Evolutionary conservation across 257 asterid species (phyloP).

Genomic region (Misopates orontium): DNA sequence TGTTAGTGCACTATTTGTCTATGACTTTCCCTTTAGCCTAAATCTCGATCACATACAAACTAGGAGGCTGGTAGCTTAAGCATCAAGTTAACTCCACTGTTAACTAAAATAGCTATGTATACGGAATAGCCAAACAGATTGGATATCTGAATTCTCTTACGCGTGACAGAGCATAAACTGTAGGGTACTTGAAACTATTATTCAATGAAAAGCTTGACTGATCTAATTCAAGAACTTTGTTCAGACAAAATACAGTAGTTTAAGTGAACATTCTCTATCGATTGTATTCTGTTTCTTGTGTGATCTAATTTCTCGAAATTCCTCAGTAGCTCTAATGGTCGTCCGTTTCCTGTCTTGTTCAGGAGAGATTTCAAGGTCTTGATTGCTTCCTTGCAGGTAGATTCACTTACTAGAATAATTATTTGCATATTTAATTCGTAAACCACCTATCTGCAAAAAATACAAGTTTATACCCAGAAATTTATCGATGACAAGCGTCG

Average conservation of each 20-base stretch:
- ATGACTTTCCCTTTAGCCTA: background rate
- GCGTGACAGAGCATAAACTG: background rate
- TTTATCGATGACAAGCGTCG: background rate
- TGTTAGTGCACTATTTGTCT: background rate
- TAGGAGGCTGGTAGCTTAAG: background rate
- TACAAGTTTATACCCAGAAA: background rate
- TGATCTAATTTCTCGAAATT: constrained; percentile 11
- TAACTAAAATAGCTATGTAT: background rate
- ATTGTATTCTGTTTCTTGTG: too few relatives aligned
- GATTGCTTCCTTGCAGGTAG: constrained; percentile 99
- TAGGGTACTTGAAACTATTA: too few relatives aligned
- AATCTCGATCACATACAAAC: background rate
- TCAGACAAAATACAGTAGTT: background rate
- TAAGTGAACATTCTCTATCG: background rate
- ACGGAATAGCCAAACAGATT: background rate
- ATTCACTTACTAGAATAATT: background rate
- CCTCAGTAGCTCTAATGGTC: background rate
- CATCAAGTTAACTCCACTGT: background rate
- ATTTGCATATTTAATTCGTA: background rate
- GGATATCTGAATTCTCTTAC: background rate
- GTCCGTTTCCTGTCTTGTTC: constrained; percentile 22
- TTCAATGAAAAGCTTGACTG: too few relatives aligned
- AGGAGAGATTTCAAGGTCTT: constrained; percentile 92
- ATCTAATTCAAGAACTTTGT: background rate
- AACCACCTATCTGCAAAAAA: background rate